phyloP scores from a whole-genome alignment of 495 filamentous ascomycete species.

The Hypoxylon crocopeplum region DNA sequence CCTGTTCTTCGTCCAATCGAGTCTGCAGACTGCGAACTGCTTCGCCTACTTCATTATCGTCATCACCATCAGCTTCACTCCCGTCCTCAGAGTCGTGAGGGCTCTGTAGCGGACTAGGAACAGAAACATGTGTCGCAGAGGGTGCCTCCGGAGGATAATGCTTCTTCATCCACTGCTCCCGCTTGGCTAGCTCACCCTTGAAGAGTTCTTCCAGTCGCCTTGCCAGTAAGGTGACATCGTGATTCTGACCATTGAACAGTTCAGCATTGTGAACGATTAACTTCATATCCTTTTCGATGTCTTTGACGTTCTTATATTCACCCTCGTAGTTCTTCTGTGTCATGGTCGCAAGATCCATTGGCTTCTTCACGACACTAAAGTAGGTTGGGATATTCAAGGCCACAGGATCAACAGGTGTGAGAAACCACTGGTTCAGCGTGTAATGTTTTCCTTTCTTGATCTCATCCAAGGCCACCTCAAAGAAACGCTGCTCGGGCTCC shows the following conservation, averaged over 20 bases:
- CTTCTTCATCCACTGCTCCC: conserved; percentile 75
- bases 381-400: conserved; percentile 94
- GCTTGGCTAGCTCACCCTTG: conserved; percentile 73
- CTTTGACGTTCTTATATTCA: conserved; percentile 82
- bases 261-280: conserved; percentile 89
- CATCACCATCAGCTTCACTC: conserved; percentile 47
- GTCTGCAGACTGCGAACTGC: conserved; percentile 38
- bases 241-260: conserved; percentile 85
- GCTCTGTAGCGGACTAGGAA: conserved; percentile 51
- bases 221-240: conserved; percentile 73
- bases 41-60: conserved; percentile 37
- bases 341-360: conserved; percentile 91
- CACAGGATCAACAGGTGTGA: conserved; percentile 87
- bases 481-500: conserved; percentile 87
- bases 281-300: conserved; percentile 82
- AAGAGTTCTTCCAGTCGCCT: conserved; percentile 75
- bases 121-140: conserved; percentile 47
- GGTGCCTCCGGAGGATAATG: conserved; percentile 68
- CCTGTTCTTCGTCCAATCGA: conserved; percentile 60
- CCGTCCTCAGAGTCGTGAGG: conserved; percentile 67
- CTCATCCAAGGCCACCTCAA: conserved; percentile 80
- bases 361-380: conserved; percentile 90
- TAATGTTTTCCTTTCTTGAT: conserved; percentile 76
- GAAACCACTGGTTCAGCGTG: conserved; percentile 70
- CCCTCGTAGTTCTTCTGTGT: conserved; percentile 75